Conservation (phyloP, 164 flowering plant genomes). For the Chimonanthus salicifolius region DNA sequence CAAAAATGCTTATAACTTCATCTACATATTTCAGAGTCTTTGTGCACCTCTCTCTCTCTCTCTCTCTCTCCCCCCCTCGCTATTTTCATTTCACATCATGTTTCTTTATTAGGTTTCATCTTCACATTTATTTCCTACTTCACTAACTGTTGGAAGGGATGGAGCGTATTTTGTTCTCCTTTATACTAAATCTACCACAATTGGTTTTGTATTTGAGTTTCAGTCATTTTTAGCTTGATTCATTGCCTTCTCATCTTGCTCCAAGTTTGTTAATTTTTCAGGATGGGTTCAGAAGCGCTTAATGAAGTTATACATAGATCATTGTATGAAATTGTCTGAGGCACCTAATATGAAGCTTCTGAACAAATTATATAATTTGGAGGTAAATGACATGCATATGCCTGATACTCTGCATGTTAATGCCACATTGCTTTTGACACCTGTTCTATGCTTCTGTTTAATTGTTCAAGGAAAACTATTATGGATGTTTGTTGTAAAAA, state of each 20-base stretch:
- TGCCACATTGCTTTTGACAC: not conserved
- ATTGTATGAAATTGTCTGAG: slow-evolving; percentile 64
- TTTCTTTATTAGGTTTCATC: too few relatives aligned
- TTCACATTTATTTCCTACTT: too few relatives aligned
- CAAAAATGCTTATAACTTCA: too few relatives aligned
- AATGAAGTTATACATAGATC: slow-evolving; percentile 75
- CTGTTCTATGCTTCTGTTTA: not conserved
- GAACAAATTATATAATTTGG: slow-evolving; percentile 66
- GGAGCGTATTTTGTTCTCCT: too few relatives aligned
- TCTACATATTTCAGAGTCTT: too few relatives aligned
- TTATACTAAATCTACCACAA: not conserved
- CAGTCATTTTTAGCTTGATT: not conserved
- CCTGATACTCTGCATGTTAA: not conserved
- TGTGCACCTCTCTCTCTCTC: too few relatives aligned
- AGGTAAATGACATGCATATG: slow-evolving; percentile 38
- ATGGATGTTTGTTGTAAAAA: not conserved
- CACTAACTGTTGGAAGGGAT: too few relatives aligned
- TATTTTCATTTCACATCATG: too few relatives aligned
- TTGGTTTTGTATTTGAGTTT: not conserved
- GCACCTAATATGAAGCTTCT: slow-evolving; percentile 71
- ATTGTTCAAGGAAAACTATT: not conserved
- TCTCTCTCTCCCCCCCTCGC: too few relatives aligned
- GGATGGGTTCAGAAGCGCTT: slow-evolving; percentile 88
- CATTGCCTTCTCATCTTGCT: not conserved
- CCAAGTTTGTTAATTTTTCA: slow-evolving; percentile 19